phyloP scores from a whole-genome alignment of 2,329 filamentous ascomycete species.

The Fusarium sp. region DNA sequence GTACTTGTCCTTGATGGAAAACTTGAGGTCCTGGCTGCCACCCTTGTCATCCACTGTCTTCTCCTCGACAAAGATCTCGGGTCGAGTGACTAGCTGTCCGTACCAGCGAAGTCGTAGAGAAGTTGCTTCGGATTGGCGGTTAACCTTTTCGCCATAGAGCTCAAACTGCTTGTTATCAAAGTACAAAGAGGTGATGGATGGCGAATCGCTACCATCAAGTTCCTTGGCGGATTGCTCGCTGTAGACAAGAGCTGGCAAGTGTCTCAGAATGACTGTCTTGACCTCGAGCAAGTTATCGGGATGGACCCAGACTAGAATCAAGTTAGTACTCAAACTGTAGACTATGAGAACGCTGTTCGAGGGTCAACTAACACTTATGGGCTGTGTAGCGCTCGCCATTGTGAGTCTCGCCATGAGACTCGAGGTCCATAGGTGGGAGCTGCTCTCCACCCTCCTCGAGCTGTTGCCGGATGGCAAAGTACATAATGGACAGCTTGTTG shows the following conservation, averaged over 20 bases:
- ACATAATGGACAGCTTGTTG: conserved; percentile 94
- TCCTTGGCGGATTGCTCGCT: conserved; percentile 89
- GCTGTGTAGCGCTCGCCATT: conserved; percentile 84
- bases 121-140: conserved; percentile 79
- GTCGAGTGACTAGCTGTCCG: conserved; percentile 82
- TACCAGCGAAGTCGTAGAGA: conserved; percentile 94
- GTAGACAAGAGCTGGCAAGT: conserved; percentile 92
- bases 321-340: conserved; percentile 17
- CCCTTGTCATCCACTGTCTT: conserved; percentile 86
- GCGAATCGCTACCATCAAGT: conserved; percentile 84
- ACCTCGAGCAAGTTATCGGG: conserved; percentile 95
- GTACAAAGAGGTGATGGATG: conserved; percentile 94
- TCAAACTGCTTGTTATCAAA: conserved; percentile 92
- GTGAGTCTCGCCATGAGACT: conserved; percentile 69
- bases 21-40: conserved; percentile 82
- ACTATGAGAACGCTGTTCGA: background rate
- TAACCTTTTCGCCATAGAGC: conserved; percentile 89
- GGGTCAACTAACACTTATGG: conserved; percentile 79
- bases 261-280: conserved; percentile 94
- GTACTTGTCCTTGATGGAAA: conserved; percentile 95
- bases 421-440: conserved; percentile 61
- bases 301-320: conserved; percentile 86
- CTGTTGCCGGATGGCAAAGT: conserved; percentile 91
- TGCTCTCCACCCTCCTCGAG: conserved; percentile 70
- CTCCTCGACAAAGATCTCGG: conserved; percentile 89